Base-by-base conservation (phyloP, 2,329 filamentous ascomycete species). In the Pseudophaeomoniella oleicola region DNA sequence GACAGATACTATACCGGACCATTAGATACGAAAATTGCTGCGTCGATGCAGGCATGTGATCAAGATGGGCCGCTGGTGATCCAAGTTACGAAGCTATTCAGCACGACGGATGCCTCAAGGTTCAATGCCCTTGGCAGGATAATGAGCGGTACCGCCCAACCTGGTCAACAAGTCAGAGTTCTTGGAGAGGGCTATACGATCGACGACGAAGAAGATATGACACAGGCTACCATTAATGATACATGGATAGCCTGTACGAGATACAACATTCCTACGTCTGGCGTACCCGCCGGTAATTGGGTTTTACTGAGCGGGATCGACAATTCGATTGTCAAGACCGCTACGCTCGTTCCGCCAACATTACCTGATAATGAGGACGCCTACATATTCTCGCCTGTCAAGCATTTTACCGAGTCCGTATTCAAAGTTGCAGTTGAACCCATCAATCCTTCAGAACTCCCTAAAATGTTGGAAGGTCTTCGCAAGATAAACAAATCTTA, bases 401-500 rank as follows among this genome's bases (percentile, higher is more conserved):
- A 78, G 5, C 90, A 98, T 61, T 93, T 96, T 60, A 96, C 90
- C 19, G 85, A 98, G 56, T 94, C 88, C 1, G 87, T 98, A 1
- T 81, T 98, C 59, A 98, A 98, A 63, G 81, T 98, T 19, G 90
- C 90, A 0, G 88, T 98, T 5, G 90, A 98, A 61, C 90, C 90
- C 1, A 90, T 98, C 57, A 98, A 96, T 55, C 90, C 90, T 2
- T 96, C 88, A 0, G 90, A 98, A 59, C 67, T 98, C 19, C 90
- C 90, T 9, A 98, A 98, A 64, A 98, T 98, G 90, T 70, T 98
- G 46, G 90, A 98, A 54, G 90, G 90, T 39, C 69, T 98, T 34
- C 78, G 90, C 35, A 94, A 94, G 54, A 81, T 98, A 60, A 94
- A 94, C 67, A 98, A 98, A 60, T 93, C 84, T 50, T 98, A 96